These are phyloP conservation scores for Cystobasidium sp. DNA, from an alignment of 1,284 basidiomycete species.

Conservation along the genomic window DNA sequence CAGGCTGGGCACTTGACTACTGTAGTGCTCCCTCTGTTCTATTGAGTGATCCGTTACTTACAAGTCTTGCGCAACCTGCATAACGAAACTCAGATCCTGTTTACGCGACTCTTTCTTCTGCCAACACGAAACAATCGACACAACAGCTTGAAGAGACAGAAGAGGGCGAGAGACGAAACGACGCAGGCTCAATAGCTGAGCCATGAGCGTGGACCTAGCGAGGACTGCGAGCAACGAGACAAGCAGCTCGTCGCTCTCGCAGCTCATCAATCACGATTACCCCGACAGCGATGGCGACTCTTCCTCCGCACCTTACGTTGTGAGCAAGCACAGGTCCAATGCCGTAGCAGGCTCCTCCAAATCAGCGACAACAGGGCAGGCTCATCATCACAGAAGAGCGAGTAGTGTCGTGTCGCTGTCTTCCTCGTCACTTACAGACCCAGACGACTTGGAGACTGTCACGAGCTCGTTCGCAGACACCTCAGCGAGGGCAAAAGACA, in stretches of 20 bases:
- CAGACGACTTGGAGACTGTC: conserved; percentile 32
- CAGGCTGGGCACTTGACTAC: too few relatives aligned
- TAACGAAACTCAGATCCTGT: too few relatives aligned
- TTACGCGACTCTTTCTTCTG: too few relatives aligned
- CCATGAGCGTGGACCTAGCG: neutral
- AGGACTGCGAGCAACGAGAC: conserved; percentile 3
- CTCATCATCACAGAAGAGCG: neutral
- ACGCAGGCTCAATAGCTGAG: neutral
- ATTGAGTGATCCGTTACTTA: too few relatives aligned
- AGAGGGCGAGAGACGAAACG: neutral
- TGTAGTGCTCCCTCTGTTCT: too few relatives aligned
- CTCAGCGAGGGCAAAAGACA: conserved; percentile 1
- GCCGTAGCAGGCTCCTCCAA: neutral
- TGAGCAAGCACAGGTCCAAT: neutral
- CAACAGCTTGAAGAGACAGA: neutral
- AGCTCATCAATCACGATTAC: conserved; percentile 1
- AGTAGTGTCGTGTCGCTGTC: conserved; percentile 25
- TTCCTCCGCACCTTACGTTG: conserved; percentile 2
- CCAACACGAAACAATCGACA: too few relatives aligned
- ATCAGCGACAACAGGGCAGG: neutral
- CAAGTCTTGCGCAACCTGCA: too few relatives aligned
- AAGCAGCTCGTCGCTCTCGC: conserved; percentile 13
- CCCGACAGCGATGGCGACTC: neutral
- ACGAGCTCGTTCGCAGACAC: conserved; percentile 3
- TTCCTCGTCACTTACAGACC: conserved; percentile 36